Percentiles rank a stretch among this genome's conserved stretches.
Conservation (phyloP, 345 rosid genomes). For the Clarkia xantiana region DNA sequence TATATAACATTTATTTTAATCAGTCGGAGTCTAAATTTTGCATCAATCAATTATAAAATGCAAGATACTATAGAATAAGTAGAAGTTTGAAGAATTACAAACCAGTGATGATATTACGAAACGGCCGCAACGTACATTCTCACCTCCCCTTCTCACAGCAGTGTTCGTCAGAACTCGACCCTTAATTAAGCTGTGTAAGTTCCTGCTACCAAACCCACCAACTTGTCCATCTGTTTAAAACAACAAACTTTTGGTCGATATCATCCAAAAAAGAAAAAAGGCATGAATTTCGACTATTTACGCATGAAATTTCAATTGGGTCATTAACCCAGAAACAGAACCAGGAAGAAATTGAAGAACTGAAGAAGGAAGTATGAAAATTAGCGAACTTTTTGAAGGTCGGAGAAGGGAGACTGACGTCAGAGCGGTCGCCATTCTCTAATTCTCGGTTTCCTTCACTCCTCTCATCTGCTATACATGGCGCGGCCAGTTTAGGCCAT, state of each 20-base stretch:
- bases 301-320: not conserved
- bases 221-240: constrained; percentile 29
- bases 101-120: constrained; percentile 32
- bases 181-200: constrained; percentile 21
- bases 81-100: constrained; percentile 3
- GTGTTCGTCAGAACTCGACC: constrained; percentile 13
- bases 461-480: not conserved
- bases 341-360: not conserved
- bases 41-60: not conserved
- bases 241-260: too few species aligned
- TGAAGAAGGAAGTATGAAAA: not conserved
- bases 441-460: constrained; percentile 1
- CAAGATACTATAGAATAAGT: constrained; percentile 1
- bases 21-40: too few species aligned
- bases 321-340: not conserved
- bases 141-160: constrained; percentile 10
- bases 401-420: constrained; percentile 19
- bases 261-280: not conserved
- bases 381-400: constrained; percentile 24
- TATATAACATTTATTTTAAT: not conserved
- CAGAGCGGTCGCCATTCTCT: constrained; percentile 28
- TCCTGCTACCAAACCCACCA: constrained; percentile 12
- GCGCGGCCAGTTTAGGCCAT: too few species aligned
- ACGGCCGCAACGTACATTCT: constrained; percentile 8
- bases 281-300: not conserved